phyloP scores from a whole-genome alignment of 768 basidiomycete genomes.

The Leccinum obscurum region DNA sequence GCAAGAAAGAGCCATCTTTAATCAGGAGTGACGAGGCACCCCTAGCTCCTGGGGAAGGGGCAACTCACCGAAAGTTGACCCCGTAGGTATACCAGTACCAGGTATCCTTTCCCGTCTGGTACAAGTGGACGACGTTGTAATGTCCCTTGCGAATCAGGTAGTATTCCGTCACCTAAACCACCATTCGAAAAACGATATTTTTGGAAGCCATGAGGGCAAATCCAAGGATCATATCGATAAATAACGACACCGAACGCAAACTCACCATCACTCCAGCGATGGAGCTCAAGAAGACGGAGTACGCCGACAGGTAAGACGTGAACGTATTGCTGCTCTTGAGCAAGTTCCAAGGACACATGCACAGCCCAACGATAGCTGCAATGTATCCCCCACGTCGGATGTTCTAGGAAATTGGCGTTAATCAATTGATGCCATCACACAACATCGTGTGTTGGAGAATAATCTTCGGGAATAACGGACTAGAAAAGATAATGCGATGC shows the following conservation, averaged over 20 bases:
- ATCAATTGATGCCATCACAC: slow-evolving; percentile 5
- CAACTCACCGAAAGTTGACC: slow-evolving; percentile 61
- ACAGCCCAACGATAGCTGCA: slow-evolving; percentile 74
- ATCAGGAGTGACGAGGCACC: slow-evolving; percentile 3
- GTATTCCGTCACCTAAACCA: slow-evolving; percentile 70
- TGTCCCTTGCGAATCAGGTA: slow-evolving; percentile 71
- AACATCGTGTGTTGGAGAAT: neutral
- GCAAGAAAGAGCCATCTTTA: slow-evolving; percentile 3
- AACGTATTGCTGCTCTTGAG: slow-evolving; percentile 73
- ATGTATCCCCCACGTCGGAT: slow-evolving; percentile 85
- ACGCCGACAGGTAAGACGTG: slow-evolving; percentile 79
- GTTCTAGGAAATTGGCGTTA: slow-evolving; percentile 43
- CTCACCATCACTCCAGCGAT: slow-evolving; percentile 79
- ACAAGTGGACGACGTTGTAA: slow-evolving; percentile 71
- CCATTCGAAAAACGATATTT: neutral
- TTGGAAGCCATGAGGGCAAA: neutral
- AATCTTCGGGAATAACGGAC: slow-evolving; percentile 1
- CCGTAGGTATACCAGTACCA: slow-evolving; percentile 81
- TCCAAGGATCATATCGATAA: neutral
- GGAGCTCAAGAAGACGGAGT: slow-evolving; percentile 78
- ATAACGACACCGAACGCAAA: neutral
- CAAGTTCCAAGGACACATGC: slow-evolving; percentile 77
- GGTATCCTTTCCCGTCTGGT: slow-evolving; percentile 51
- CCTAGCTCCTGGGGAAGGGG: neutral
- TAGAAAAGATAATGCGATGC: slow-evolving; percentile 19